Conservation (phyloP, 352 stramenopile genomes). For the Elongisporangium undulatum region DNA sequence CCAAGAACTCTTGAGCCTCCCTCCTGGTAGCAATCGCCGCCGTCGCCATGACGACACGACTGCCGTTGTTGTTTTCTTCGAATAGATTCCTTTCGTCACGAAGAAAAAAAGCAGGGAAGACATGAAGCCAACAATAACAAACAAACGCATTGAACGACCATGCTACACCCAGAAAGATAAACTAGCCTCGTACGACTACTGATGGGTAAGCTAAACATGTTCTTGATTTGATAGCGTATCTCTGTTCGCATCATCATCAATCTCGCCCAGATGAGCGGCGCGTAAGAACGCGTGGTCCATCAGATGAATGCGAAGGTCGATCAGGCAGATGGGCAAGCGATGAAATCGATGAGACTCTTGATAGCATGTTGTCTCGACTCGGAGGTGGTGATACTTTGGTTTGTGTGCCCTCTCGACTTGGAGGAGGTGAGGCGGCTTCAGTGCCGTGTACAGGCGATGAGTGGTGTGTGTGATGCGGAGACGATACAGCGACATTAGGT, state of each 20-base stretch:
- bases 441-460: background rate
- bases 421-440: background rate
- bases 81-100: slow-evolving; percentile 19
- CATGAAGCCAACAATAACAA: slow-evolving; percentile 1
- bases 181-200: background rate
- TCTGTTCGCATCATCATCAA: background rate
- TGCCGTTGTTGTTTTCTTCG: slow-evolving; percentile 87
- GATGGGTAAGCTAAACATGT: background rate
- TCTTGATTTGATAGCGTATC: background rate
- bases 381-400: background rate
- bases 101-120: background rate
- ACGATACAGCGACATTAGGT: background rate
- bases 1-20: slow-evolving; percentile 75
- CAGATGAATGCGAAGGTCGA: background rate
- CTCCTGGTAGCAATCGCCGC: slow-evolving; percentile 74
- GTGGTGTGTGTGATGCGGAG: slow-evolving; percentile 1
- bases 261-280: background rate
- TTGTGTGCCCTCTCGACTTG: background rate
- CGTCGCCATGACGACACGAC: slow-evolving; percentile 93
- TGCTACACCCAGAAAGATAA: background rate
- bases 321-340: background rate
- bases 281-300: background rate
- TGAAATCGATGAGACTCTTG: background rate
- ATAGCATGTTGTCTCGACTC: background rate
- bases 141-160: background rate